phyloP scores from a whole-genome alignment of 208 protist genomes.

The Leishmania tropica region DNA sequence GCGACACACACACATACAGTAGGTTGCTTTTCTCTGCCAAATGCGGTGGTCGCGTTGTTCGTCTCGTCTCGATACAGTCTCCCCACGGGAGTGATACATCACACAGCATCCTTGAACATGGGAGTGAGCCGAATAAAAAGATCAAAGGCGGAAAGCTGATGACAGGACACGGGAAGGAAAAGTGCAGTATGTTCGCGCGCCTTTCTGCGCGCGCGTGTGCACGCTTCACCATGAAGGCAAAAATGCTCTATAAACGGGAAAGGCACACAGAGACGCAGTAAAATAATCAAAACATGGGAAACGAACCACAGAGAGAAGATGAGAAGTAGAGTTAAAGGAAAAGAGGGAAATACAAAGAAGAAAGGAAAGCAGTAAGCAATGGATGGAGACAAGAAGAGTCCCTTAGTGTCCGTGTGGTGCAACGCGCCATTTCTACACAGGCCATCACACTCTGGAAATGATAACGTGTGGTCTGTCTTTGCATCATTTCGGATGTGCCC shows the following conservation, averaged over 20 bases:
- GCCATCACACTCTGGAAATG: background rate
- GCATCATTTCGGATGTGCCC: background rate
- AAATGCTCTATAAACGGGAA: background rate
- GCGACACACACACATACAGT: background rate
- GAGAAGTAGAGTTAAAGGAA: background rate
- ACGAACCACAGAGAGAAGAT: background rate
- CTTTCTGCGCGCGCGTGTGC: background rate
- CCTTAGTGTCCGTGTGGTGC: background rate
- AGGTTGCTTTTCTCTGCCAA: background rate
- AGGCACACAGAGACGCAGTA: background rate
- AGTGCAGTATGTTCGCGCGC: too few species aligned
- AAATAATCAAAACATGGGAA: background rate
- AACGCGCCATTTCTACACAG: background rate
- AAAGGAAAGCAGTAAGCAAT: background rate
- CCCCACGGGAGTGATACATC: background rate
- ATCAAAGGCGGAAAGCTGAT: background rate
- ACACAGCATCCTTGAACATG: background rate
- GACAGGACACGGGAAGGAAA: background rate
- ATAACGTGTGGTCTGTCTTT: background rate
- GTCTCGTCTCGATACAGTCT: background rate
- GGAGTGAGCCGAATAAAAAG: background rate
- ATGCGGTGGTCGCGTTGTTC: background rate
- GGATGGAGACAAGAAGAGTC: background rate
- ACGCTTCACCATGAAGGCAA: background rate
- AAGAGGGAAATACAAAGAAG: background rate